A percentile compares a stretch with the other conserved stretches of the same genome.
Conservation (phyloP, 2,329 filamentous ascomycete genomes). For the Fusarium newnesense region DNA sequence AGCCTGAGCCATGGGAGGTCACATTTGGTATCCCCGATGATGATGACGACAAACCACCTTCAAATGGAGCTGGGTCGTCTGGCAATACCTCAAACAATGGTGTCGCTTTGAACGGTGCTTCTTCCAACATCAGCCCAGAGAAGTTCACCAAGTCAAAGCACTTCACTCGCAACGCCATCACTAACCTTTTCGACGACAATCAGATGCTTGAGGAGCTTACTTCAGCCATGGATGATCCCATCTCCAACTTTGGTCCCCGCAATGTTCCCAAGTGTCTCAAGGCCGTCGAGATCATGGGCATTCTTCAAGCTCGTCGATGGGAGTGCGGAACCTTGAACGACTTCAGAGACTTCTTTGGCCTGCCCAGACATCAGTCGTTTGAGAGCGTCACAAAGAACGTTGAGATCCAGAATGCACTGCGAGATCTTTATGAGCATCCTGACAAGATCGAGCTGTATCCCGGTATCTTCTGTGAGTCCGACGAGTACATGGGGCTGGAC, state of each 20-base stretch:
- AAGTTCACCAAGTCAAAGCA: background rate
- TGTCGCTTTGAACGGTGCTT: background rate
- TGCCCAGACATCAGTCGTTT: constrained; percentile 66
- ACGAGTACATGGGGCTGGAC: constrained; percentile 62
- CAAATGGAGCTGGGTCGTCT: background rate
- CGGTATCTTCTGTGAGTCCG: constrained; percentile 70
- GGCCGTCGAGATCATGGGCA: constrained; percentile 68
- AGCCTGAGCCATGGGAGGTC: background rate
- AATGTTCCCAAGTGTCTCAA: constrained; percentile 67
- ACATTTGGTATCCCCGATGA: background rate
- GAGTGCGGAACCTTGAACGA: constrained; percentile 65
- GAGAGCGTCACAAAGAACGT: constrained; percentile 45
- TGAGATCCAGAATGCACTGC: constrained; percentile 18
- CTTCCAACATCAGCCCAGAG: rapidly evolving
- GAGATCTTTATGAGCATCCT: constrained; percentile 65
- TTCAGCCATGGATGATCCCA: constrained; percentile 62
- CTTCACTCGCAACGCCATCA: constrained; percentile 19
- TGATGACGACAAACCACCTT: background rate
- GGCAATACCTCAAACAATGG: background rate
- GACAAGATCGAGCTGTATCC: constrained; percentile 73
- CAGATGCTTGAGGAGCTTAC: constrained; percentile 48
- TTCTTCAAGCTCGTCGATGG: constrained; percentile 67
- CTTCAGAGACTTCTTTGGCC: constrained; percentile 69
- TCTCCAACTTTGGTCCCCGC: constrained; percentile 58
- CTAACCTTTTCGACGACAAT: constrained; percentile 17